Evolutionary conservation across 495 filamentous ascomycete species (phyloP).

Genomic region (Penicillium antarcticum): DNA sequence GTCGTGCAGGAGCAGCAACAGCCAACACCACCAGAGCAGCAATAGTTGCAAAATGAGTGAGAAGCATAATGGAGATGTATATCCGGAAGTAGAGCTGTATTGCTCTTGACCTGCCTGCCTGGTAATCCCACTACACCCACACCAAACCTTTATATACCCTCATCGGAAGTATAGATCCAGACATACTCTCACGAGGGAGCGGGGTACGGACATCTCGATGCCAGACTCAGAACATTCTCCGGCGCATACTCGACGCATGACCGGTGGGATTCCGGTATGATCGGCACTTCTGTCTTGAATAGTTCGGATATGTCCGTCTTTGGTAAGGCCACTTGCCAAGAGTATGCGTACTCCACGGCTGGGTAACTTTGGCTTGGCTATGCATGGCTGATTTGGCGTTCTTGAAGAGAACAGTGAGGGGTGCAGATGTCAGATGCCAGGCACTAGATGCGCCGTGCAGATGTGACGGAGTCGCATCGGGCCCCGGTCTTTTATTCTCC

Average conservation of each 20-base stretch:
- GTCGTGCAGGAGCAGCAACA: constrained; percentile 23
- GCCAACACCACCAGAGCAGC: constrained; percentile 19
- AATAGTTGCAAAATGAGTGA: constrained; percentile 7
- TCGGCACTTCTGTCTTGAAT: constrained; percentile 15
- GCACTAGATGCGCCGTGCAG: too few species aligned
- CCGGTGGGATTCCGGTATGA: constrained; percentile 18
- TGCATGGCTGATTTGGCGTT: too few species aligned
- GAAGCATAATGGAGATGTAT: constrained; percentile 1
- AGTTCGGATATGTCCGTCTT: neutral
- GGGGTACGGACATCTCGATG: neutral
- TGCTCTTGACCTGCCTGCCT: neutral
- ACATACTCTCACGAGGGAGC: neutral
- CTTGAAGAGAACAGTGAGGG: too few species aligned
- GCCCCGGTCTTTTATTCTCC: neutral
- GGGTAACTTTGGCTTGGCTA: too few species aligned
- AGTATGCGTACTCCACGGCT: too few species aligned
- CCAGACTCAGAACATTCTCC: constrained; percentile 1
- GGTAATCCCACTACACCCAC: neutral
- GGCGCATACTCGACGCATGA: constrained; percentile 7
- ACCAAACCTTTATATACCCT: constrained; percentile 2
- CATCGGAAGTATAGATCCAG: neutral
- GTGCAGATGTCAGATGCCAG: too few species aligned
- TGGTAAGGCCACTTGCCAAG: neutral
- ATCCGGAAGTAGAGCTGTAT: neutral
- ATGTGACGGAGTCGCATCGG: neutral